Conservation (phyloP, 139 green algal genomes). For the Coccomyxa sp. region DNA sequence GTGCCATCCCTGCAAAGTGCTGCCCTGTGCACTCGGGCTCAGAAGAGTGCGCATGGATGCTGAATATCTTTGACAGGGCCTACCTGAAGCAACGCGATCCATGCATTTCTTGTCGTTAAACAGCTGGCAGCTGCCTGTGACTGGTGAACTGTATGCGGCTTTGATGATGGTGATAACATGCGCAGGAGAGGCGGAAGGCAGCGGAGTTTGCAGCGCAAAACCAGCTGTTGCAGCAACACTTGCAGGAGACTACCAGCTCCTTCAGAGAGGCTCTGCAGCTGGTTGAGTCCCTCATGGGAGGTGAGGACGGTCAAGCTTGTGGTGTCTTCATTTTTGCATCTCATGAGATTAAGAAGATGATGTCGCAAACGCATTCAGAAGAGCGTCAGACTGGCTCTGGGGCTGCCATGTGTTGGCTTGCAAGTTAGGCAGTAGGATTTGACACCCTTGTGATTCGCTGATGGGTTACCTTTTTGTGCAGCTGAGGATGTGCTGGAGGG, state of each 20-base stretch:
- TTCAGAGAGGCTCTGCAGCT: constrained; percentile 37
- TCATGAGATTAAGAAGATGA: background rate
- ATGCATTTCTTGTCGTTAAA: background rate
- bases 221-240: constrained; percentile 33
- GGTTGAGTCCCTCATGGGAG: constrained; percentile 21
- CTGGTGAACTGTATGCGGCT: too few species aligned
- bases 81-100: background rate
- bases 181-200: background rate
- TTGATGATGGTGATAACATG: background rate
- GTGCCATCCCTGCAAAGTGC: background rate
- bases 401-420: background rate
- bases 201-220: constrained; percentile 26
- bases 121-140: background rate
- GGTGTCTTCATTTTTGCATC: background rate
- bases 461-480: background rate
- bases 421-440: background rate
- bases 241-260: constrained; percentile 27
- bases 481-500: background rate
- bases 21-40: background rate
- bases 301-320: background rate
- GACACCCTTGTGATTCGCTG: background rate
- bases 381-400: background rate
- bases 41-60: background rate
- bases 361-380: background rate
- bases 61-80: background rate